phyloP scores from a whole-genome alignment of 2,329 filamentous ascomycete species.

The Bipolaris oryzae region DNA sequence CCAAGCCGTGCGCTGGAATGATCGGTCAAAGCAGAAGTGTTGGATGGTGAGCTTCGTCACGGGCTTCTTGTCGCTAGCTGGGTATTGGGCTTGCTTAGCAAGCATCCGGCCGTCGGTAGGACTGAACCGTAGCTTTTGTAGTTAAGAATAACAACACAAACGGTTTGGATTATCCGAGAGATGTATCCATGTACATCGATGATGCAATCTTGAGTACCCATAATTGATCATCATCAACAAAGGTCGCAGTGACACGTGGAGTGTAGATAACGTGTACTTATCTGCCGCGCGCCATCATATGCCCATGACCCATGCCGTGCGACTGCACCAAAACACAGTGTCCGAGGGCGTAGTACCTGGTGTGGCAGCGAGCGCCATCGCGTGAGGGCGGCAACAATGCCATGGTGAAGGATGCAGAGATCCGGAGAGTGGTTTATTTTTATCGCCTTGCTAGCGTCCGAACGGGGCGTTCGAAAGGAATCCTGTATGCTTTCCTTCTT shows the following conservation, averaged over 20 bases:
- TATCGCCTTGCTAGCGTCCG: background rate
- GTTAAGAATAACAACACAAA: background rate
- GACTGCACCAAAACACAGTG: background rate
- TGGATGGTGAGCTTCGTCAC: background rate
- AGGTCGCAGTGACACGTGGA: background rate
- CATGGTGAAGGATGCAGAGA: background rate
- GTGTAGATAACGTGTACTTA: background rate
- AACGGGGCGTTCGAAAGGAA: background rate
- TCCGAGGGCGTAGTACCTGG: slow-evolving; percentile 4
- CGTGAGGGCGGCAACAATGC: background rate
- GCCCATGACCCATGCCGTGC: background rate
- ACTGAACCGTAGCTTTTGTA: background rate
- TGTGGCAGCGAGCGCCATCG: slow-evolving; percentile 5
- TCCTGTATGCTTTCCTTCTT: background rate
- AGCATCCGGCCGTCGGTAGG: background rate
- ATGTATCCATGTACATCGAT: background rate
- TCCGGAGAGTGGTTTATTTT: background rate
- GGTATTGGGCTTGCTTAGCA: background rate
- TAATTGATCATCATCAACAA: background rate
- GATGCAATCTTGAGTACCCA: slow-evolving; percentile 1
- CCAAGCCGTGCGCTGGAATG: background rate
- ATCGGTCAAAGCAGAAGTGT: background rate
- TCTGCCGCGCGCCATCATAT: background rate
- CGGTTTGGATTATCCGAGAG: background rate
- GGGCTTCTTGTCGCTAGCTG: background rate